These are phyloP conservation scores for Hyphochytrium catenoides DNA, from an alignment of 352 stramenopile genomes.

Conservation along the genomic window DNA sequence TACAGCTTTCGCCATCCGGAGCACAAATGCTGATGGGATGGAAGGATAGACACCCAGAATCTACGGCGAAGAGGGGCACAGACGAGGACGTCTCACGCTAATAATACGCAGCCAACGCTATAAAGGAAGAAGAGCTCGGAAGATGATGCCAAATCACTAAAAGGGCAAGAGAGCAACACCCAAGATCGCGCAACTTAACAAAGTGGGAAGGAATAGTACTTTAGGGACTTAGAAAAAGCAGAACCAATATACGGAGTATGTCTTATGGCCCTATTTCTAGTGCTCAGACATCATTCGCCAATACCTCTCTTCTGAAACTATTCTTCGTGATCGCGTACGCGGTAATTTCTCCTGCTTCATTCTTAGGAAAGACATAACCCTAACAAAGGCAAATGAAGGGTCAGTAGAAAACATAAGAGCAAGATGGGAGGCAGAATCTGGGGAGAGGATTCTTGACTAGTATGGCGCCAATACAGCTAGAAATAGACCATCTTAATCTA, in stretches of 20 bases:
- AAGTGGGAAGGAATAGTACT: too few relatives aligned
- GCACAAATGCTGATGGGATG: constrained; percentile 62
- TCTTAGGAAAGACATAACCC: too few relatives aligned
- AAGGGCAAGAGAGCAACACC: too few relatives aligned
- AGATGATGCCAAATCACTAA: background rate
- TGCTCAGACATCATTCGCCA: too few relatives aligned
- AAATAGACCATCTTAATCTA: constrained; percentile 6
- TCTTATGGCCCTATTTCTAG: too few relatives aligned
- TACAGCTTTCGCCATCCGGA: constrained; percentile 63
- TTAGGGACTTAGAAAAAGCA: too few relatives aligned
- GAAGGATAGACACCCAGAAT: constrained; percentile 63
- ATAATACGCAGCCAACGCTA: background rate
- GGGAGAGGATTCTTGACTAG: constrained; percentile 5
- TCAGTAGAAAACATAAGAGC: background rate
- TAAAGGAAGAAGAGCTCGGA: background rate
- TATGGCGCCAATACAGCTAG: constrained; percentile 8
- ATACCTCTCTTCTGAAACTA: too few relatives aligned
- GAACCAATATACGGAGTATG: too few relatives aligned
- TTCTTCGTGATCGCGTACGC: too few relatives aligned
- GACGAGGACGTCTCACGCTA: constrained; percentile 1
- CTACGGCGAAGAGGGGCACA: constrained; percentile 14
- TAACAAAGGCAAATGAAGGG: background rate
- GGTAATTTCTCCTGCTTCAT: too few relatives aligned
- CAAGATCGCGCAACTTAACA: too few relatives aligned
- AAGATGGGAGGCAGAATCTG: background rate